phyloP scores from a whole-genome alignment of 2,329 filamentous ascomycete species.

The Albophoma yamanashiensis region DNA sequence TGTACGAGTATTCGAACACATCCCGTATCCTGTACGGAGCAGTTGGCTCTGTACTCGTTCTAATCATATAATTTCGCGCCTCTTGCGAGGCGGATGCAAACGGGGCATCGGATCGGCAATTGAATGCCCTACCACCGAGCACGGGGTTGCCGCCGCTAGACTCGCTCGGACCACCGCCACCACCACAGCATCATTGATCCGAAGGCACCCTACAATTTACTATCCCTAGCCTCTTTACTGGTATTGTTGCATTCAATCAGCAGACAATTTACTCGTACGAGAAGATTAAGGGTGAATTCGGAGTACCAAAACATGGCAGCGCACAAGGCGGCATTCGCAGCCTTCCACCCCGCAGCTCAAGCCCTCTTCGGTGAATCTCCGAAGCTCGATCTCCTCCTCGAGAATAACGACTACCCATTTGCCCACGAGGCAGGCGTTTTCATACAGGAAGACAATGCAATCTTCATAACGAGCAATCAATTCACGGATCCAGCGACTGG shows the following conservation, averaged over 20 bases:
- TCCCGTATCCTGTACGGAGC: too few relatives aligned
- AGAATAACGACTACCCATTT: conserved; percentile 30
- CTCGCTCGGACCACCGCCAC: neutral
- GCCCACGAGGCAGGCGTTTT: conserved; percentile 36
- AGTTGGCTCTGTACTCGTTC: too few relatives aligned
- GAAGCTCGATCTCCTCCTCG: conserved; percentile 23
- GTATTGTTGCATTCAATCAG: neutral
- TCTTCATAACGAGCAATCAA: conserved; percentile 24
- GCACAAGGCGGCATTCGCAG: neutral
- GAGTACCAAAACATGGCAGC: neutral
- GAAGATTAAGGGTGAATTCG: too few relatives aligned
- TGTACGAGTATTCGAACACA: too few relatives aligned
- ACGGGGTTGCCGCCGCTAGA: neutral
- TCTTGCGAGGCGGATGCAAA: too few relatives aligned
- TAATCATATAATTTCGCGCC: too few relatives aligned
- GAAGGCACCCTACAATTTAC: neutral
- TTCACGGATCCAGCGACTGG: conserved; percentile 10
- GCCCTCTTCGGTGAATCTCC: conserved; percentile 23
- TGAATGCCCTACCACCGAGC: neutral
- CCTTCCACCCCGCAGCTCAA: conserved; percentile 7
- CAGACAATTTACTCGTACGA: neutral
- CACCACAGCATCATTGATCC: neutral
- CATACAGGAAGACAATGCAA: conserved; percentile 13
- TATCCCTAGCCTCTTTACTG: neutral
- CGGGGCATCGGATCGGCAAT: neutral